Conservation (phyloP, 2,329 filamentous ascomycete genomes). For the Pseudopyricularia cyperi region DNA sequence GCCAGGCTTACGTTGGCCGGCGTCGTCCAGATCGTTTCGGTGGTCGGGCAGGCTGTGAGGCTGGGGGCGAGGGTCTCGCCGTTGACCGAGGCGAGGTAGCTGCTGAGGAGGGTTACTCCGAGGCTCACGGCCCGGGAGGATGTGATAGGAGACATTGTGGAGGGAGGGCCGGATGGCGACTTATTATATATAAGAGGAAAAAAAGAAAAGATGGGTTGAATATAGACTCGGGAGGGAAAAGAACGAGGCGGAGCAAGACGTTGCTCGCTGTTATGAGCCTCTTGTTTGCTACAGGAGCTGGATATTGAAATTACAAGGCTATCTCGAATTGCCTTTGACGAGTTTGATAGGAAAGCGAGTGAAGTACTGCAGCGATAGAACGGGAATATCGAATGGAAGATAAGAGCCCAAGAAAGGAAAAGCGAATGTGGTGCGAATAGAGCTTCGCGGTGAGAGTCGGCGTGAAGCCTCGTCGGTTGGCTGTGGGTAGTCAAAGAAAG, state of each 20-base stretch:
- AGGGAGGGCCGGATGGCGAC: background rate
- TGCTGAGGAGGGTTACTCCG: background rate
- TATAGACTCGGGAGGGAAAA: background rate
- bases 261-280: background rate
- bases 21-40: background rate
- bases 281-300: too few species aligned
- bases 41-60: background rate
- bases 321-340: too few species aligned
- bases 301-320: too few species aligned
- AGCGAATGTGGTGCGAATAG: background rate
- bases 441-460: background rate
- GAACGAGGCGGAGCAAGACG: too few species aligned
- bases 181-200: background rate
- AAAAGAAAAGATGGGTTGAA: slow-evolving; percentile 5
- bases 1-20: background rate
- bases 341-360: too few species aligned
- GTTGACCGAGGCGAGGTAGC: background rate
- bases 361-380: background rate
- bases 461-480: background rate
- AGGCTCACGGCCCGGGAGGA: background rate
- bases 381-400: background rate
- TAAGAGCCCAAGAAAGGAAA: too few species aligned
- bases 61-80: background rate
- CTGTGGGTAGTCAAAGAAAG: background rate
- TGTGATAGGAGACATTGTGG: background rate